Evolutionary conservation across 2,329 filamentous ascomycete species (phyloP).

Genomic region (Chaetomiaceae sp.): DNA sequence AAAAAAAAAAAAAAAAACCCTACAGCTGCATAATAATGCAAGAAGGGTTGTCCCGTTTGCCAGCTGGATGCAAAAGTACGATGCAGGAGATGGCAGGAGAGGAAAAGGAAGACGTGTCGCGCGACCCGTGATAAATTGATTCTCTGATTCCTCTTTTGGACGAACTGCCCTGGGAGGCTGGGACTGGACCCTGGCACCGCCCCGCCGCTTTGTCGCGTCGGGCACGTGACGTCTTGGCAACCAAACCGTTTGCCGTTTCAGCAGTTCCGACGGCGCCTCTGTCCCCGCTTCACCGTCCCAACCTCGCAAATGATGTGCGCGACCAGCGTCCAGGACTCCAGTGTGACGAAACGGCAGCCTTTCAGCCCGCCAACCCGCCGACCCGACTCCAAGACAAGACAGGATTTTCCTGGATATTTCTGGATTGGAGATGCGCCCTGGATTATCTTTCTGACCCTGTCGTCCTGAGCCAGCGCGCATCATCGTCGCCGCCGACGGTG

Average conservation of each 20-base stretch:
- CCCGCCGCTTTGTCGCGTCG: too few relatives aligned
- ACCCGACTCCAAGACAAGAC: not conserved
- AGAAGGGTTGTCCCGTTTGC: too few relatives aligned
- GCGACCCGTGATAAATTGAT: too few relatives aligned
- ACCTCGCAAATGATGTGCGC: slow-evolving; percentile 10
- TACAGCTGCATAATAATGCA: too few relatives aligned
- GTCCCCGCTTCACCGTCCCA: slow-evolving; percentile 18
- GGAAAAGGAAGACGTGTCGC: too few relatives aligned
- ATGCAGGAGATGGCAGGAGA: too few relatives aligned
- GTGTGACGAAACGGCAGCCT: slow-evolving; percentile 24
- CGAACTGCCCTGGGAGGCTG: too few relatives aligned
- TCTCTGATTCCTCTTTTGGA: too few relatives aligned
- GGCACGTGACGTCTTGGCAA: slow-evolving; percentile 8
- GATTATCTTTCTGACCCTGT: not conserved
- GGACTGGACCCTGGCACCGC: too few relatives aligned
- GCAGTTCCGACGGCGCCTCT: not conserved
- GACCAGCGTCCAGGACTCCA: slow-evolving; percentile 9
- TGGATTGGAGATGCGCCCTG: not conserved
- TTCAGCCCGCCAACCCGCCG: not conserved
- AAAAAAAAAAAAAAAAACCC: too few relatives aligned
- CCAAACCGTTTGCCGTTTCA: too few relatives aligned
- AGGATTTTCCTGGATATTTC: slow-evolving; percentile 3
- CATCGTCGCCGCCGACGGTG: not conserved
- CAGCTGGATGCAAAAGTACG: too few relatives aligned
- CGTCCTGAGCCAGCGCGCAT: not conserved